Evolutionary conservation across 768 basidiomycete genomes (phyloP), one percentile per base, ranked within the genome.

Genomic region (Podaxis sp.): DNA sequence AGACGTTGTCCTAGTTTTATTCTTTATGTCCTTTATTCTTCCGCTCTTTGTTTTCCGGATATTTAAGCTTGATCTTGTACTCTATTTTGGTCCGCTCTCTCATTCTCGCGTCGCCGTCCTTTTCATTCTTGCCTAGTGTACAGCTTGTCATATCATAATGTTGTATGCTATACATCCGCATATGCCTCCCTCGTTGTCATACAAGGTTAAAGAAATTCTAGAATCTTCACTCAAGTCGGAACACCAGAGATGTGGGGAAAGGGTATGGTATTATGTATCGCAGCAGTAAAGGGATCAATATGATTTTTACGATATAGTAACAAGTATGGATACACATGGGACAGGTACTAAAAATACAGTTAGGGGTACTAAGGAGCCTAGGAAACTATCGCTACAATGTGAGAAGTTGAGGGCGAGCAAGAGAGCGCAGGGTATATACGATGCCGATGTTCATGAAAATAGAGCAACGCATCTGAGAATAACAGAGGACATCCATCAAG

Each of bases 141-240:
- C 58, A 53, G 50, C 41, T 59, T 54, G 26, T 64, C 54, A 60
- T 56, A 37, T 57, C 51, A 46, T 62, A 54, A 57, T 68, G 65
- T 67, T 69, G 67, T 71, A 72, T 58, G 51, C 51, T 62, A 64
- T 24, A 63, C 48, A 62, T 58, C 33, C 33, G 30, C 46, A 22
- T 13, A 59, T 22, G 51, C 37, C 8, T 33, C 51, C 33, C 12
- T 4, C 7, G 33, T 37, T 22, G 26, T 22, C 17, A n/a, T 30
- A 22, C n/a, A 40, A 15, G 59, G 46, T 49, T 30, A 17, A 20
- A 44, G 22, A 36, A 46, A 48, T 46, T 22, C 28, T 44, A 58
- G 46, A 56, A 46, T 8, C 20, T 37, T 37, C 8, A 10, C 53
- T 4, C 20, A 1, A 37, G 11, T 37, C 53, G 33, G 10, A 10